phyloP scores from a whole-genome alignment of 2,329 filamentous ascomycete genomes.

The Hypoxylon sp. region DNA sequence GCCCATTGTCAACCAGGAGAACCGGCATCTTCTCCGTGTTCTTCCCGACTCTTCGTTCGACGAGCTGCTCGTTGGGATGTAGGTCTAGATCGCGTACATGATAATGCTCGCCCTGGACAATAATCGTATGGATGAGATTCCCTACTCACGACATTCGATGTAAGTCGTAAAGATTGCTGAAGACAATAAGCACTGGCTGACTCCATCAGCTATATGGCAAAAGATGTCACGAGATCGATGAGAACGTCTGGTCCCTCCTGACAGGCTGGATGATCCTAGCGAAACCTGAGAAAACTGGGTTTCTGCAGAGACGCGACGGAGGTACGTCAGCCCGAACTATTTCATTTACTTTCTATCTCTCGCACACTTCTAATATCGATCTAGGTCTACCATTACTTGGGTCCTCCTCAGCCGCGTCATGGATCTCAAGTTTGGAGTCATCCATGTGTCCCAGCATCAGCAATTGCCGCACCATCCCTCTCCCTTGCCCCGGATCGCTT shows the following conservation, averaged over 20 bases:
- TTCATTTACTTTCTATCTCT: background rate
- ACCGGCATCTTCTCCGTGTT: constrained; percentile 24
- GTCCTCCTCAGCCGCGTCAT: constrained; percentile 46
- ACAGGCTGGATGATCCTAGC: constrained; percentile 33
- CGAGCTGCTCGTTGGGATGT: constrained; percentile 36
- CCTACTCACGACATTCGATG: constrained; percentile 38
- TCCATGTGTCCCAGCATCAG: constrained; percentile 40
- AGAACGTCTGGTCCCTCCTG: constrained; percentile 32
- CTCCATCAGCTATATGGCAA: constrained; percentile 33
- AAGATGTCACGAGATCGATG: constrained; percentile 26
- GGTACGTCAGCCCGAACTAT: constrained; percentile 32
- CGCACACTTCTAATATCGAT: constrained; percentile 6
- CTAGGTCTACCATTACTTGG: constrained; percentile 45
- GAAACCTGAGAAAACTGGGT: constrained; percentile 48
- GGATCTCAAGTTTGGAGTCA: constrained; percentile 40
- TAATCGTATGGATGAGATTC: constrained; percentile 10
- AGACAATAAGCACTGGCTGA: background rate
- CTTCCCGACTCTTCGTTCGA: constrained; percentile 13
- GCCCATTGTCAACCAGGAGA: constrained; percentile 39
- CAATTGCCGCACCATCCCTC: constrained; percentile 43
- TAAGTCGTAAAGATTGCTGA: constrained; percentile 4
- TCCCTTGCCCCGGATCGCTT: constrained; percentile 41
- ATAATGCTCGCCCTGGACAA: constrained; percentile 39
- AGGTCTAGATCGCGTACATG: constrained; percentile 40
- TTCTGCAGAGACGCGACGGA: constrained; percentile 45